These are phyloP conservation scores for Hypocrella siamensis DNA, from an alignment of 2,329 filamentous ascomycete species.

Conservation along the genomic window DNA sequence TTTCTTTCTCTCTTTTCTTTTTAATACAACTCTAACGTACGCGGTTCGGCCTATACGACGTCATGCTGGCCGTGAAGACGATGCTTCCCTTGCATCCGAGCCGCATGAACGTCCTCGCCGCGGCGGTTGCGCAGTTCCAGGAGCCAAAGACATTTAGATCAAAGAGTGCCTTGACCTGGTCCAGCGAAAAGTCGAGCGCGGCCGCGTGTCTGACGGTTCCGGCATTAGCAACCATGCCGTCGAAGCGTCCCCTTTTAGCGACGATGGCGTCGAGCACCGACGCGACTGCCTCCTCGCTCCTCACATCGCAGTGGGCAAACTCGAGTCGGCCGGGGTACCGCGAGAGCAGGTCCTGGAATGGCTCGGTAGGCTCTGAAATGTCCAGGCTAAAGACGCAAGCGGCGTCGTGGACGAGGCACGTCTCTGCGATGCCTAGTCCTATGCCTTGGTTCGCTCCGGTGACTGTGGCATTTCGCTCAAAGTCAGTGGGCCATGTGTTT, in stretches of 20 bases:
- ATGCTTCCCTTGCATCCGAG: constrained; percentile 17
- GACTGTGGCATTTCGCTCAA: constrained; percentile 9
- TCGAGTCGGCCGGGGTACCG: constrained; percentile 23
- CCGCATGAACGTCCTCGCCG: constrained; percentile 23
- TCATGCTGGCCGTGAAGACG: constrained; percentile 31
- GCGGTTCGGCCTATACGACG: constrained; percentile 29
- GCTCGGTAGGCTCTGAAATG: constrained; percentile 11
- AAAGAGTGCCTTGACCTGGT: constrained; percentile 16
- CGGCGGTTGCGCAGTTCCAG: constrained; percentile 27
- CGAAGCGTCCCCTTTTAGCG: constrained; percentile 19
- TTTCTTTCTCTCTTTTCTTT: not conserved
- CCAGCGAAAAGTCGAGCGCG: constrained; percentile 22
- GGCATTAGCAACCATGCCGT: constrained; percentile 34
- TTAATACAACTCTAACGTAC: not conserved
- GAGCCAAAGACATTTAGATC: constrained; percentile 30
- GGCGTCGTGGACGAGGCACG: constrained; percentile 27
- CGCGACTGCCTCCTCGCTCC: constrained; percentile 21
- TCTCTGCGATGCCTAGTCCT: constrained; percentile 28
- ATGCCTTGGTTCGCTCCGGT: constrained; percentile 28
- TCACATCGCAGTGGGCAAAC: constrained; percentile 30
- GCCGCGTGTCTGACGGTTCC: constrained; percentile 34
- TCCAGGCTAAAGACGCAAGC: constrained; percentile 13
- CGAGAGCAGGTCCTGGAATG: constrained; percentile 17
- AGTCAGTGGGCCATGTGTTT: not conserved
- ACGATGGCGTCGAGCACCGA: constrained; percentile 24